These are phyloP conservation scores for Gamsiella multidivaricata DNA, from an alignment of 192 early-diverging fungal species.

Conservation along the genomic window DNA sequence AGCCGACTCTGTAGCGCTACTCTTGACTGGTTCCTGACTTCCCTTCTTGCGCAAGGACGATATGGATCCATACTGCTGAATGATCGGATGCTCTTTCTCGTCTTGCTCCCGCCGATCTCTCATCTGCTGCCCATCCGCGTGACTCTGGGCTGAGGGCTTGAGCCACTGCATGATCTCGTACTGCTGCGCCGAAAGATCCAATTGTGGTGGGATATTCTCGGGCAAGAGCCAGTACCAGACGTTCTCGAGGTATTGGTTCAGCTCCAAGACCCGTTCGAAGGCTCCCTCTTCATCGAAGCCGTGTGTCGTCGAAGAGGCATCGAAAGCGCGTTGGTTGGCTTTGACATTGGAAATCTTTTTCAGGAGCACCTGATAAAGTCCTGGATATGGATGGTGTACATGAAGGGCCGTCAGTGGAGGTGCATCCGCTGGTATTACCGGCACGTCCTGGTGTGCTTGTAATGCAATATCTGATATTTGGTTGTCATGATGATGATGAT, in stretches of 20 bases:
- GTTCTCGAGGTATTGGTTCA: slow-evolving; percentile 46
- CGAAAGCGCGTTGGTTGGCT: slow-evolving; percentile 50
- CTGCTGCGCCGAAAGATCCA: slow-evolving; percentile 11
- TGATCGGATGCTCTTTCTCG: neutral
- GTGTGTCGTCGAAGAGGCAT: slow-evolving; percentile 51
- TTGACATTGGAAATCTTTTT: slow-evolving; percentile 41
- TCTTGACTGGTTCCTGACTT: neutral
- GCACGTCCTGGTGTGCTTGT: neutral
- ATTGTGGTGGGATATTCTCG: slow-evolving; percentile 10
- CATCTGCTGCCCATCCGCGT: slow-evolving; percentile 47
- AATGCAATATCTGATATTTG: neutral
- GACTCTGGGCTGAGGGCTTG: slow-evolving; percentile 24
- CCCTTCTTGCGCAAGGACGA: slow-evolving; percentile 1
- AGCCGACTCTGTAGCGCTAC: neutral
- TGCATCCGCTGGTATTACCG: neutral
- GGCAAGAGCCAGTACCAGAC: slow-evolving; percentile 39
- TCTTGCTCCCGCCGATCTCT: slow-evolving; percentile 12
- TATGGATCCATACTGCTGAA: neutral
- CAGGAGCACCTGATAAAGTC: slow-evolving; percentile 22
- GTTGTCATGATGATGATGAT: neutral
- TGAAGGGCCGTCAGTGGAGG: slow-evolving; percentile 17
- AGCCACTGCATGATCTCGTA: slow-evolving; percentile 46
- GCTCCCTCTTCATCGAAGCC: slow-evolving; percentile 48
- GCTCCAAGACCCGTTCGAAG: slow-evolving; percentile 36
- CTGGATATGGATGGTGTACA: slow-evolving; percentile 35